These are phyloP conservation scores for Colletotrichum costaricense DNA, from an alignment of 2,329 filamentous ascomycete species.

Conservation along the genomic window DNA sequence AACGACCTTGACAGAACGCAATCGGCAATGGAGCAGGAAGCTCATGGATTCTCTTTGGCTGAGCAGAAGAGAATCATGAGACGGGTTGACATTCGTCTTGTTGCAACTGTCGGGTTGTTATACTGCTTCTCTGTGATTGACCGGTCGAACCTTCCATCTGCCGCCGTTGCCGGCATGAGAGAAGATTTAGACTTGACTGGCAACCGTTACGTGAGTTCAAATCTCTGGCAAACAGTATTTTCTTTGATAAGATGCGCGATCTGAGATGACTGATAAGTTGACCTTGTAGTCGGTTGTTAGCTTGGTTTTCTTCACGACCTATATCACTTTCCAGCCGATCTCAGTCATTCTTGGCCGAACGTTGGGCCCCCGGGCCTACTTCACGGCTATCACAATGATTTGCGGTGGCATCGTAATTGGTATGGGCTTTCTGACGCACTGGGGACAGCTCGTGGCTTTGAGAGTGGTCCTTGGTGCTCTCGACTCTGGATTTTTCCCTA, in stretches of 20 bases:
- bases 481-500: slow-evolving; percentile 58
- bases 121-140: slow-evolving; percentile 39
- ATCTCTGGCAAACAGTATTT: neutral
- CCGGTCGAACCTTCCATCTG: slow-evolving; percentile 34
- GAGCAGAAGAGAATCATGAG: slow-evolving; percentile 21
- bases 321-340: slow-evolving; percentile 39
- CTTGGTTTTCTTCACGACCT: slow-evolving; percentile 40
- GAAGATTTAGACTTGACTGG: slow-evolving; percentile 31
- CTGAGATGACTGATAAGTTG: neutral
- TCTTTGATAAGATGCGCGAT: neutral
- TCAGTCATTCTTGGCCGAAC: slow-evolving; percentile 37
- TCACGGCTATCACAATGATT: slow-evolving; percentile 36
- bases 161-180: slow-evolving; percentile 37
- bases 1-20: neutral
- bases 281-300: slow-evolving; percentile 32
- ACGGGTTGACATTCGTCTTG: slow-evolving; percentile 46
- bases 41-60: neutral
- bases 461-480: slow-evolving; percentile 37
- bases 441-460: slow-evolving; percentile 32
- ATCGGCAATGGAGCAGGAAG: neutral
- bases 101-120: slow-evolving; percentile 41
- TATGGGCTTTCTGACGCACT: slow-evolving; percentile 39
- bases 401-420: slow-evolving; percentile 41
- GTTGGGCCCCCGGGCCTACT: slow-evolving; percentile 39
- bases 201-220: slow-evolving; percentile 33